Percentiles rank a stretch among this genome's conserved stretches.
phyloP scores from a whole-genome alignment of 164 flowering plant genomes.

The Berberis thunbergii region DNA sequence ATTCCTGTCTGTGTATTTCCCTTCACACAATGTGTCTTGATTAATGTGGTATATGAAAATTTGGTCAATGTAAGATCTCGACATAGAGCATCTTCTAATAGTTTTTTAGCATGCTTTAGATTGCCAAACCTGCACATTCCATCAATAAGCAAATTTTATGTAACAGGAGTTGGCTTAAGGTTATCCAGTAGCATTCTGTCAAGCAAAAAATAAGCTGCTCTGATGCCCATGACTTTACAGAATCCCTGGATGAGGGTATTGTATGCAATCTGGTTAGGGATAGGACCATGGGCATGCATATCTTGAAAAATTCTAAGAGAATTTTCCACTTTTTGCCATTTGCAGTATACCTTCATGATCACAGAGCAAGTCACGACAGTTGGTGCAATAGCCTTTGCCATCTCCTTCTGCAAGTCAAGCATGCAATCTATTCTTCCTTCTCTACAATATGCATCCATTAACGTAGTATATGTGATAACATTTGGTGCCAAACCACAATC shows the following conservation, averaged over 20 bases:
- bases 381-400: conserved; percentile 41
- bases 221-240: conserved; percentile 37
- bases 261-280: conserved; percentile 56
- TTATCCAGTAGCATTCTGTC: conserved; percentile 38
- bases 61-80: conserved; percentile 33
- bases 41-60: conserved; percentile 48
- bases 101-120: conserved; percentile 36
- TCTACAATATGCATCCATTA: conserved; percentile 62
- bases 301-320: conserved; percentile 28
- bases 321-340: conserved; percentile 31
- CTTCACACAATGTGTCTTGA: conserved; percentile 71
- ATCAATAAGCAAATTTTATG: conserved; percentile 59
- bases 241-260: conserved; percentile 60
- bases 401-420: conserved; percentile 34
- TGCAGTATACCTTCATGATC: conserved; percentile 54
- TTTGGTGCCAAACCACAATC: conserved; percentile 42
- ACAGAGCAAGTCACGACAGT: conserved; percentile 59
- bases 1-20: conserved; percentile 42
- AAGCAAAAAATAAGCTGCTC: conserved; percentile 33
- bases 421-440: conserved; percentile 25
- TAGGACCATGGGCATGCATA: conserved; percentile 38
- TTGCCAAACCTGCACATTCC: conserved; percentile 53
- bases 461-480: conserved; percentile 52
- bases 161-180: conserved; percentile 49
- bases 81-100: conserved; percentile 28